phyloP scores from a whole-genome alignment of 1,284 basidiomycete species.

The Ceratobasidium sp. region DNA sequence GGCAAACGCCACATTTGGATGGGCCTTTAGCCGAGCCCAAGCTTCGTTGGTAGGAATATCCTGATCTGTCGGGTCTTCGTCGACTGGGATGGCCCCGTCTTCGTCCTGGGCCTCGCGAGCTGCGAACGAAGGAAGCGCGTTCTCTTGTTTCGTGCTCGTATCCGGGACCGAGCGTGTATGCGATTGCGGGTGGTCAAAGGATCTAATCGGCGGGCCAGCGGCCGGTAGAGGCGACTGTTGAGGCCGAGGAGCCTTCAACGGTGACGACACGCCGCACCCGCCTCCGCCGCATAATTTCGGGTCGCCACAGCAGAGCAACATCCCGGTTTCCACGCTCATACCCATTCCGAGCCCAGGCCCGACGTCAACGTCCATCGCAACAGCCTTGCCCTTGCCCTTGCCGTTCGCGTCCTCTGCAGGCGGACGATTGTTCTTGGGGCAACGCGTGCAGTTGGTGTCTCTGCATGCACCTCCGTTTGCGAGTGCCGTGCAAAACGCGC shows the following conservation, averaged over 20 bases:
- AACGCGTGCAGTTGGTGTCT: constrained; percentile 60
- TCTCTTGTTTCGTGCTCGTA: constrained; percentile 5
- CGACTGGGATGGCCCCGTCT: not conserved
- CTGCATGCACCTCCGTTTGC: constrained; percentile 59
- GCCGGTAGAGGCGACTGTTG: constrained; percentile 38
- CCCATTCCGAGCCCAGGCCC: constrained; percentile 19
- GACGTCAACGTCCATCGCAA: constrained; percentile 31
- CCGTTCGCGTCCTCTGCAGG: not conserved
- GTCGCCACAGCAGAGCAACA: constrained; percentile 50
- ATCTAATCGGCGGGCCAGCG: not conserved
- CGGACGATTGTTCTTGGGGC: constrained; percentile 54
- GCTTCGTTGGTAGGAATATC: constrained; percentile 82
- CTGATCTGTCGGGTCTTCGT: constrained; percentile 47
- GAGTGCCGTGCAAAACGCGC: constrained; percentile 83
- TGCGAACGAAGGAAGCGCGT: constrained; percentile 12
- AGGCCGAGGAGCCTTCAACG: constrained; percentile 36
- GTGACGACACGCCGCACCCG: constrained; percentile 45
- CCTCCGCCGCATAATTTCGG: constrained; percentile 50
- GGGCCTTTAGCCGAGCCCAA: constrained; percentile 85
- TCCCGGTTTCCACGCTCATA: constrained; percentile 39
- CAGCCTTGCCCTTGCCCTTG: constrained; percentile 11
- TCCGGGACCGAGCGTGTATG: constrained; percentile 4
- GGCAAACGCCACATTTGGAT: constrained; percentile 84
- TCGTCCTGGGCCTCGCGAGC: not conserved
- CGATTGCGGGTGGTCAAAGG: constrained; percentile 1